Evolutionary conservation across 75 land plant species (phyloP), one percentile per base, ranked within the genome.

Genomic region (Adiantum capillusveneris): DNA sequence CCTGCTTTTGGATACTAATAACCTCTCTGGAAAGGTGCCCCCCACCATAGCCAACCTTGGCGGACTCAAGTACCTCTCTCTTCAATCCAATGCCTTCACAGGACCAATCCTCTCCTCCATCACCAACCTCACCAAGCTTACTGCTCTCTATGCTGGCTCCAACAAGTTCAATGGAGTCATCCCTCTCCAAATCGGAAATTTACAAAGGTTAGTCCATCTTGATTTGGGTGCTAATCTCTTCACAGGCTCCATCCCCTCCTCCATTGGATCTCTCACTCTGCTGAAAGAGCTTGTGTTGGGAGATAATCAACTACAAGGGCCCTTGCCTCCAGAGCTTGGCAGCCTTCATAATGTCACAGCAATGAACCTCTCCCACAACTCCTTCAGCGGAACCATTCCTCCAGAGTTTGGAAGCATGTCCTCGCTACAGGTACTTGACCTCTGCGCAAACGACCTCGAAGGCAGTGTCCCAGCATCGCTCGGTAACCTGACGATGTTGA

Each of bases 1-100:
- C 50, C 74, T 91, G 53, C 83, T 88, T 58, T 73, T 90, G 0
- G 81, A 84, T 1, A 73, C 69, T 12, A 90, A 90, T 59, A 13
- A 27, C n/a, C 69, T 90, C 6, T 75, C 67, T 6, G 93, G 96
- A 13, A 56, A 61, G 17, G 79, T 90, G 36, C 92, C 92, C 0
- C 28, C 18, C 53, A 79, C 64, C 39, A 55, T 86, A 41, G 84
- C 77, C 48, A 68, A 65, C 66, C 25, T 76, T 65, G 37, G 62
- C 43, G 41, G 41, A 16, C 36, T 83, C 67, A 11, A 36, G 16
- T 71, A 77, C 27, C 60, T 86, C 3, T 81, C 84, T 56, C 77
- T 86, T 29, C 82, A 79, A 45, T 58, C 75, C 21, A 86, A 86
- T 43, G 11, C 19, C 22, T 65, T 86, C 20, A 67, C 22, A 36